These are phyloP conservation scores for Sporothrix inflata DNA, from an alignment of 2,329 filamentous ascomycete species.

Conservation along the genomic window DNA sequence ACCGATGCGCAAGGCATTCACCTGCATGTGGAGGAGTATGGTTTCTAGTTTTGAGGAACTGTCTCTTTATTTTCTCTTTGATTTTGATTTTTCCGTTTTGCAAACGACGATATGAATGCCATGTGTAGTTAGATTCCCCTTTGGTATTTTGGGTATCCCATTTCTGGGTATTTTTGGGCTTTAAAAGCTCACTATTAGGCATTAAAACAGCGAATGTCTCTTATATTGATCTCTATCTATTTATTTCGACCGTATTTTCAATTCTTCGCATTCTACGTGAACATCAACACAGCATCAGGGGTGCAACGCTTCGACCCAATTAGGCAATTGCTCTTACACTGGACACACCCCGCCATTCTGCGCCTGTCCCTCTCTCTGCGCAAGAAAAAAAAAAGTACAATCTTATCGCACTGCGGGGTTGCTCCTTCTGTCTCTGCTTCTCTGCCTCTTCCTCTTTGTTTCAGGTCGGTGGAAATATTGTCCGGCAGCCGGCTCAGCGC, in stretches of 20 bases:
- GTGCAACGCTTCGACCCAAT: background rate
- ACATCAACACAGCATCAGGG: background rate
- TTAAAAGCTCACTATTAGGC: background rate
- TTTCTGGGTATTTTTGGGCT: background rate
- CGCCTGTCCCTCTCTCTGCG: too few species aligned
- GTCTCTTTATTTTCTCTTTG: background rate
- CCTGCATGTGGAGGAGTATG: slow-evolving; percentile 63
- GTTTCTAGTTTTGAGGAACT: slow-evolving; percentile 33
- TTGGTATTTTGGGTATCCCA: background rate
- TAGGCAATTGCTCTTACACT: slow-evolving; percentile 27
- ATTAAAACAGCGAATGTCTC: background rate
- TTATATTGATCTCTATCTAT: background rate
- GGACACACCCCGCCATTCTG: background rate
- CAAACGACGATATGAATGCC: slow-evolving; percentile 19
- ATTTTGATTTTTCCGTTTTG: background rate
- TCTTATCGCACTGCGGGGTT: slow-evolving; percentile 22
- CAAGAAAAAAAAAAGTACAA: background rate
- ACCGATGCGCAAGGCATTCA: slow-evolving; percentile 66
- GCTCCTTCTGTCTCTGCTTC: background rate
- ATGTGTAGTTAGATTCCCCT: slow-evolving; percentile 15
- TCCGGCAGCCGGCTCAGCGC: slow-evolving; percentile 20
- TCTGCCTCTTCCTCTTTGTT: background rate
- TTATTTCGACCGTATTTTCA: background rate
- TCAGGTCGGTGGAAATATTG: slow-evolving; percentile 27
- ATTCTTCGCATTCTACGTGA: background rate